Conservation (phyloP, 208 protist genomes). For the Trypanosoma boissoni region DNA sequence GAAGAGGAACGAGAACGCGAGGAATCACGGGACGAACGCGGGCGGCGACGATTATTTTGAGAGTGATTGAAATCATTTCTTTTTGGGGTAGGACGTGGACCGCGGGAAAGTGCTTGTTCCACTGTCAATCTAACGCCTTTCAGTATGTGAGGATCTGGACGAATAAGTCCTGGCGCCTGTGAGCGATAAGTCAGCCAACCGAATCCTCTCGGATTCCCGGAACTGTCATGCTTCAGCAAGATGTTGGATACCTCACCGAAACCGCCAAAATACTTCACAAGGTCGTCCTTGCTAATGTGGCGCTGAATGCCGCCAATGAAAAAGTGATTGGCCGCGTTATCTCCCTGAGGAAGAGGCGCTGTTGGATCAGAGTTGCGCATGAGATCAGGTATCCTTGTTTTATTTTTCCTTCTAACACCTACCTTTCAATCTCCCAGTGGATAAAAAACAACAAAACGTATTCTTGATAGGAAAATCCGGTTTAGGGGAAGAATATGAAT, state of each 20-base stretch:
- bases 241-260: constrained; percentile 32
- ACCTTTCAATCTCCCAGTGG: not conserved
- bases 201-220: constrained; percentile 57
- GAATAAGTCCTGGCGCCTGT: not conserved
- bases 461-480: too few species aligned
- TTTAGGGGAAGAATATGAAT: constrained; percentile 7
- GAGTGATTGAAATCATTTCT: not conserved
- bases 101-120: constrained; percentile 8
- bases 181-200: constrained; percentile 47
- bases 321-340: constrained; percentile 13
- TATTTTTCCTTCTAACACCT: not conserved
- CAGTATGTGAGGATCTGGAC: constrained; percentile 17
- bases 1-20: constrained; percentile 11
- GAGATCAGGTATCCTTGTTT: too few species aligned
- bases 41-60: not conserved
- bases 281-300: constrained; percentile 31
- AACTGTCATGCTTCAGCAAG: constrained; percentile 32
- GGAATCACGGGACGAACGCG: constrained; percentile 10
- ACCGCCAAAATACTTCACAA: constrained; percentile 41
- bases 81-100: not conserved
- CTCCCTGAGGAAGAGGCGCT: constrained; percentile 1
- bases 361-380: constrained; percentile 15
- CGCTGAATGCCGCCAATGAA: constrained; percentile 59
- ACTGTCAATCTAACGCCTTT: constrained; percentile 25
- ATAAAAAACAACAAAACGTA: too few species aligned